Percentiles rank a stretch among this genome's conserved stretches.
Conservation (phyloP, 148 eudicot species). For the Silene latifolia region DNA sequence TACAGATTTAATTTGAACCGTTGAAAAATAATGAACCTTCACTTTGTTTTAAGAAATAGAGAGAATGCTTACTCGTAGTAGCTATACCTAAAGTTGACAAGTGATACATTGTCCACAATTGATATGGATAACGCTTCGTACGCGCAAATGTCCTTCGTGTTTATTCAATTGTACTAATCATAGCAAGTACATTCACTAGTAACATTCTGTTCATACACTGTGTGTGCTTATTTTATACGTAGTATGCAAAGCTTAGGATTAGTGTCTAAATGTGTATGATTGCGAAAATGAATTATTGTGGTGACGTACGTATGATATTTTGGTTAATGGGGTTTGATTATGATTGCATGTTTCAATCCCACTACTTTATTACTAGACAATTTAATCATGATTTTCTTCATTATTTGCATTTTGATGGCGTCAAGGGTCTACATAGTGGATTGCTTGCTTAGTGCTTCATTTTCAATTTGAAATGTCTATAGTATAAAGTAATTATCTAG, state of each 20-base stretch:
- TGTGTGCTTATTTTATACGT: neutral
- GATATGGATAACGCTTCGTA: neutral
- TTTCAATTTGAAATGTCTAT: too few relatives aligned
- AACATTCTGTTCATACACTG: neutral
- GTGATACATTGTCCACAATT: constrained; percentile 5
- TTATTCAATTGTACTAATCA: constrained; percentile 11
- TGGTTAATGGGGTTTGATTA: neutral
- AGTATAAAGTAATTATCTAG: too few relatives aligned
- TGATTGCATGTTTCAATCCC: constrained; percentile 11
- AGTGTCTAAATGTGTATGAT: constrained; percentile 6
- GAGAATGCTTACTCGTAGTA: too few relatives aligned
- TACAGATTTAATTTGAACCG: too few relatives aligned
- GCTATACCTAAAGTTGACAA: neutral
- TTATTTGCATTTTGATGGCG: constrained; percentile 9
- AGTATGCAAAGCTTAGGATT: neutral
- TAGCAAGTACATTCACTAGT: neutral
- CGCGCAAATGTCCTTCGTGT: constrained; percentile 8
- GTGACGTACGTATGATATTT: constrained; percentile 15
- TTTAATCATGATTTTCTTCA: constrained; percentile 18
- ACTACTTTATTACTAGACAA: neutral
- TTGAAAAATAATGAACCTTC: too few relatives aligned
- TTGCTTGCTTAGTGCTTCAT: neutral
- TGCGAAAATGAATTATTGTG: constrained; percentile 14
- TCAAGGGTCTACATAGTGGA: constrained; percentile 19
- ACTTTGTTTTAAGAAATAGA: too few relatives aligned